phyloP scores from a whole-genome alignment of 257 asterid species.

The Solanum piurae region DNA sequence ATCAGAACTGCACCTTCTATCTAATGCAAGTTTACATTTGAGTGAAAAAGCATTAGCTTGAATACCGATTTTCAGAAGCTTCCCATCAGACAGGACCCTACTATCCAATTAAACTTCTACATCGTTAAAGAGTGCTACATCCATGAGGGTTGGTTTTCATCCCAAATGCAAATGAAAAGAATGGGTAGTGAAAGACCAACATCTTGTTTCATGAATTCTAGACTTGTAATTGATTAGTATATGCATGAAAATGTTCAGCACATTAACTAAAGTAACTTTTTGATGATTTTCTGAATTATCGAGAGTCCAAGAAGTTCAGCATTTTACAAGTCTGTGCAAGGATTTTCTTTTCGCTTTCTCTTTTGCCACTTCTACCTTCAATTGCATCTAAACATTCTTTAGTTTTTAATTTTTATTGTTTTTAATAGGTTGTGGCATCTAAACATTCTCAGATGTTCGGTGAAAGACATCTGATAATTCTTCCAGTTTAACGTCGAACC shows the following conservation, averaged over 20 bases:
- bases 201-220: not conserved
- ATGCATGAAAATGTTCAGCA: not conserved
- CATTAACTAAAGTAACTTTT: not conserved
- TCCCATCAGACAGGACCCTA: not conserved
- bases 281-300: not conserved
- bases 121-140: not conserved
- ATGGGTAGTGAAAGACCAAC: not conserved
- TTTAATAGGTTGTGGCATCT: not conserved
- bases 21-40: not conserved
- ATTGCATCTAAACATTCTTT: not conserved
- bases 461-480: not conserved
- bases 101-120: not conserved
- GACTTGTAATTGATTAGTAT: not conserved
- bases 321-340: not conserved
- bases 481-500: not conserved
- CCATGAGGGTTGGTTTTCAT: not conserved
- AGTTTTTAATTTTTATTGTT: not conserved
- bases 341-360: not conserved
- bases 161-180: not conserved
- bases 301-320: not conserved
- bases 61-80: not conserved
- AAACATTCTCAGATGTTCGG: not conserved
- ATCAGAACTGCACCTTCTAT: not conserved
- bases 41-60: not conserved
- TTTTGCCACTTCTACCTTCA: not conserved